Base-by-base conservation (phyloP, 2,329 filamentous ascomycete genomes). In the Chalaropsis thielavioides region DNA sequence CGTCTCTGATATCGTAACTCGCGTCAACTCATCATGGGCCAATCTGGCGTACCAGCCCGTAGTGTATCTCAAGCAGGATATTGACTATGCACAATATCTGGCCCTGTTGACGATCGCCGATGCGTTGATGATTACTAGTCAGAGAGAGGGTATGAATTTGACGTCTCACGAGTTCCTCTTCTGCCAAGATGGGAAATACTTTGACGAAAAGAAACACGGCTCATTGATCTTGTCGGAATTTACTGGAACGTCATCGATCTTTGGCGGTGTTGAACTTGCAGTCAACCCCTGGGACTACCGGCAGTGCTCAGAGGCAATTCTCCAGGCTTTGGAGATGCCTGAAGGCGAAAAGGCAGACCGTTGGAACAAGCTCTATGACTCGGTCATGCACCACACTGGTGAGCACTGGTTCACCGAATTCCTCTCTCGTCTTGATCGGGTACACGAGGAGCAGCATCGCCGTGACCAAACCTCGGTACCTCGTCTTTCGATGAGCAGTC, bases 201-300 rank as follows among this genome's bases (percentile, higher is more conserved):
- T 83, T 68, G 78, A 80, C 1, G 78, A 85, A 65, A 91, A 91
- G 77, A 92, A 90, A 75, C 85, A 94, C 71, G 90, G 90, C 1
- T 92, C 91, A 0, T 80, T 97, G 54, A 96, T 97, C 69, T 78
- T 97, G 64, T 96, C 90, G 68, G 92, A 97, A 73, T 97, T 97
- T 72, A 96, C 92, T 1, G 94, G 92, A 27, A 95, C 91, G 67
- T 86, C 92, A 0, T 90, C 89, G 0, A 81, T 97, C 1, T 95
- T 97, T 71, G 84, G 84, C 17, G 84, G 87, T 58, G 84, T 89
- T 66, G 88, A 94, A 68, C 81, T 97, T 15, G 83, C 89, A 0
- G 88, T 97, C 71, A 97, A 97, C 72, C 92, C 92, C 0, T 97
- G 92, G 92, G 90, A 96, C 73, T 96, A 96, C 74, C 83, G 87